phyloP scores from a whole-genome alignment of 2,329 filamentous ascomycete genomes.

The Sporothrix euskadiensis region DNA sequence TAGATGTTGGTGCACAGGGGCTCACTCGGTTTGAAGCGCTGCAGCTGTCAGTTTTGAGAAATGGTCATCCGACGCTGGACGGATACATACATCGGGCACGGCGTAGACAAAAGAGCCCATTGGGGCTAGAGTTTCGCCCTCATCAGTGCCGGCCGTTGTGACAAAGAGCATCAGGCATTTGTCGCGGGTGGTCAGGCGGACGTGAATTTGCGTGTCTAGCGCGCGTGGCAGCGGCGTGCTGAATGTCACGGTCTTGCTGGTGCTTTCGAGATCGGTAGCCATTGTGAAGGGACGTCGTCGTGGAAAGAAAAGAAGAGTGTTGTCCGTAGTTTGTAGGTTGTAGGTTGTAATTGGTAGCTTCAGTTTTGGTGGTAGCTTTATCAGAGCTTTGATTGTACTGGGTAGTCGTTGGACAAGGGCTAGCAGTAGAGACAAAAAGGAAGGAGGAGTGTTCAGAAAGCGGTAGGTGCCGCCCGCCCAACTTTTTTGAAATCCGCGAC shows the following conservation, averaged over 20 bases:
- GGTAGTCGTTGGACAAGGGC: neutral
- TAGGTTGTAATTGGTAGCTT: neutral
- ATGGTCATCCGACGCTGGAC: neutral
- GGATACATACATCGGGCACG: conserved; percentile 72
- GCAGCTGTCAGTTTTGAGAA: conserved; percentile 14
- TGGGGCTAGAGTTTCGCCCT: conserved; percentile 49
- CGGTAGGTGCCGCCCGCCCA: conserved; percentile 19
- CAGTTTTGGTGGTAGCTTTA: neutral
- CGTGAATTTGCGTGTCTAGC: conserved; percentile 61
- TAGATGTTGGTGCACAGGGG: conserved; percentile 79
- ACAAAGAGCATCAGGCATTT: conserved; percentile 63
- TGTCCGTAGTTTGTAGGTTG: neutral
- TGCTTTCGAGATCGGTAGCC: neutral
- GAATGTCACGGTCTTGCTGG: conserved; percentile 45
- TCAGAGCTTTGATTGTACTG: neutral
- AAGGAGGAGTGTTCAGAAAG: neutral
- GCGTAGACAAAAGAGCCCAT: conserved; percentile 94
- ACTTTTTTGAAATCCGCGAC: neutral
- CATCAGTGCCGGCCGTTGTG: conserved; percentile 52
- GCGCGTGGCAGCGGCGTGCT: conserved; percentile 62
- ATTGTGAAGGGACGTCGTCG: neutral
- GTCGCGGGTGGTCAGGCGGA: conserved; percentile 59
- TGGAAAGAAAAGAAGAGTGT: neutral
- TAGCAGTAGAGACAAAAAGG: neutral
- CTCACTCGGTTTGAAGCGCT: conserved; percentile 58